These are phyloP conservation scores for Histomonas meleagridis DNA, from an alignment of 208 protist genomes.

Conservation along the genomic window DNA sequence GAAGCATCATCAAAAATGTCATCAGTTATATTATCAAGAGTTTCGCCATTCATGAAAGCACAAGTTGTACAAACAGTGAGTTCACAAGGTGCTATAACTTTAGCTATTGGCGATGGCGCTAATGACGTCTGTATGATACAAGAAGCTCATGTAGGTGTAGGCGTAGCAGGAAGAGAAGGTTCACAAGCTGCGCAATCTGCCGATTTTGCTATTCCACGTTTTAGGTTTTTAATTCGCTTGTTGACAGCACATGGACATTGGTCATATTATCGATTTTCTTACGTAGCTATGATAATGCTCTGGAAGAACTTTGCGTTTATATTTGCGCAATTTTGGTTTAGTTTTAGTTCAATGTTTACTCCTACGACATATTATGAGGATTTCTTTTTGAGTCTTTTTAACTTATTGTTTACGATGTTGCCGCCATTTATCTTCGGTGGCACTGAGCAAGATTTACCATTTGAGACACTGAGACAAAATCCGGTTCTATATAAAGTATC, in stretches of 20 bases:
- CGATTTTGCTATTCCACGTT: conserved; percentile 87
- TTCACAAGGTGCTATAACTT: conserved; percentile 46
- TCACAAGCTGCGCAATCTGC: conserved; percentile 86
- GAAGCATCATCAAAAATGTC: too few relatives aligned
- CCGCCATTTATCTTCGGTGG: background rate
- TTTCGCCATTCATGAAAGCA: conserved; percentile 26
- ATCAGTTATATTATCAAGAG: background rate
- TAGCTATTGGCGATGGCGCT: conserved; percentile 88
- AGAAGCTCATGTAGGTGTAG: conserved; percentile 77
- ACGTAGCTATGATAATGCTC: conserved; percentile 38
- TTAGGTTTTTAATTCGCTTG: conserved; percentile 46
- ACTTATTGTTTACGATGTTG: background rate
- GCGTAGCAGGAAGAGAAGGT: conserved; percentile 76
- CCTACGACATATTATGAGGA: background rate
- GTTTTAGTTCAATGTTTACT: conserved; percentile 33
- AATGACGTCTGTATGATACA: conserved; percentile 91
- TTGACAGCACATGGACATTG: conserved; percentile 69
- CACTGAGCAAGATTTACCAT: background rate
- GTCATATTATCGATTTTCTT: conserved; percentile 48
- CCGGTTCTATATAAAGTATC: background rate
- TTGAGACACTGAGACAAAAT: background rate
- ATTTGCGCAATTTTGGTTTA: conserved; percentile 39
- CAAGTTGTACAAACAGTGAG: conserved; percentile 67
- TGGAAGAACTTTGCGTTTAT: conserved; percentile 40
- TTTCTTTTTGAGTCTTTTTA: background rate